Conservation (phyloP, 768 basidiomycete species). For the Cyclocybe cylindracea region DNA sequence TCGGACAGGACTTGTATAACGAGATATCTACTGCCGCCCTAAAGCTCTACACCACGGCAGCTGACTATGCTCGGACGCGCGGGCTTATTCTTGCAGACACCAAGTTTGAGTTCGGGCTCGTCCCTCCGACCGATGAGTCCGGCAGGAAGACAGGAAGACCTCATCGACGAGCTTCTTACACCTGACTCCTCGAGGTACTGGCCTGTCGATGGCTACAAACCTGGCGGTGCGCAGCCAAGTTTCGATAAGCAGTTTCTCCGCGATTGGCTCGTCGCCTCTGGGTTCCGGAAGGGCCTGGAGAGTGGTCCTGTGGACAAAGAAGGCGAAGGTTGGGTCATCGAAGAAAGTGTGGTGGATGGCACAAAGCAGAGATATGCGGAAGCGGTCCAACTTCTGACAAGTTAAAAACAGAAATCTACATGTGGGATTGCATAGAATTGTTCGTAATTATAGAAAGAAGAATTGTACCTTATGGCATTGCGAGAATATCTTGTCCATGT, state of each 20-base stretch:
- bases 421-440: background rate
- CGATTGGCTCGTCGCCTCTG: conserved; percentile 78
- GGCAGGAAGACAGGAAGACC: too few relatives aligned
- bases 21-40: conserved; percentile 62
- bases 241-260: conserved; percentile 98
- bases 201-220: conserved; percentile 73
- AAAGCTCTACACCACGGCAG: conserved; percentile 71
- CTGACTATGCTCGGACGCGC: conserved; percentile 66
- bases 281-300: conserved; percentile 81
- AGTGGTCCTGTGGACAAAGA: conserved; percentile 64
- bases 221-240: conserved; percentile 79
- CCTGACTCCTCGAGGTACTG: conserved; percentile 98
- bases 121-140: conserved; percentile 35
- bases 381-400: conserved; percentile 61
- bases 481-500: too few relatives aligned
- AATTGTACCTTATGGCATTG: too few relatives aligned
- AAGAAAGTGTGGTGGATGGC: conserved; percentile 71
- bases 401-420: conserved; percentile 5
- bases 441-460: background rate
- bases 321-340: conserved; percentile 79
- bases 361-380: conserved; percentile 82
- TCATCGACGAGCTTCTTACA: conserved; percentile 96
- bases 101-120: conserved; percentile 96
- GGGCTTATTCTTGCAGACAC: conserved; percentile 97
- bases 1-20: conserved; percentile 66